Percentiles rank a stretch among this genome's conserved stretches.
Evolutionary conservation across 768 basidiomycete species (phyloP).

Genomic region (Phaeolepiota aurea): DNA sequence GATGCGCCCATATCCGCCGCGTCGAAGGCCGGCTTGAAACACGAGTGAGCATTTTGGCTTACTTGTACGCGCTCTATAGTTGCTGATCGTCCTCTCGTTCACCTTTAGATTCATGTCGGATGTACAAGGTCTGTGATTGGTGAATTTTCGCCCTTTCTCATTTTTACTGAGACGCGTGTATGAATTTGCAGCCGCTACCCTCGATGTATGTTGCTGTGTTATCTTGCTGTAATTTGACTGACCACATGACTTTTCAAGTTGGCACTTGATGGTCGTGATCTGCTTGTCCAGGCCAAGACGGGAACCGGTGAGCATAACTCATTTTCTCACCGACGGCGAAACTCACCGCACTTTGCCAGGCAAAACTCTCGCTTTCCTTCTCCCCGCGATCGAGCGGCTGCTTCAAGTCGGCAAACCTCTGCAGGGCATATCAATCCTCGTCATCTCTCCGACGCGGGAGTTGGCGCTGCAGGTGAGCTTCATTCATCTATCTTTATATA

Average conservation of each 20-base stretch:
- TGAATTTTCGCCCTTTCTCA: no score
- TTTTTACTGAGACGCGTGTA: neutral
- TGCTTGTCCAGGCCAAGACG: slow-evolving; percentile 47
- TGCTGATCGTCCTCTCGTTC: slow-evolving; percentile 1
- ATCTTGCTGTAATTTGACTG: no score
- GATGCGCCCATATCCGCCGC: slow-evolving; percentile 28
- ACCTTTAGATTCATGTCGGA: slow-evolving; percentile 33
- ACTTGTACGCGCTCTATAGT: slow-evolving; percentile 1
- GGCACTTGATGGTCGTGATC: slow-evolving; percentile 33
- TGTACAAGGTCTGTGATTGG: slow-evolving; percentile 29
- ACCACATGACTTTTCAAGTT: slow-evolving; percentile 14
- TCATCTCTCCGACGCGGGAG: slow-evolving; percentile 70
- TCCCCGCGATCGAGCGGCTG: slow-evolving; percentile 67
- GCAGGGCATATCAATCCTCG: slow-evolving; percentile 44
- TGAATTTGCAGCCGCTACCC: slow-evolving; percentile 30
- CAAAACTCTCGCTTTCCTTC: slow-evolving; percentile 68
- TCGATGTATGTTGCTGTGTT: slow-evolving; percentile 13
- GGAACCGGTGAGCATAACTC: slow-evolving; percentile 40
- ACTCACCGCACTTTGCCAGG: slow-evolving; percentile 18
- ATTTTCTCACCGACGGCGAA: neutral
- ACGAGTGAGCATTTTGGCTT: slow-evolving; percentile 25
- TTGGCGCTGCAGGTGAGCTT: slow-evolving; percentile 64
- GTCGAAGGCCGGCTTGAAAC: slow-evolving; percentile 31
- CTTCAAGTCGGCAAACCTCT: slow-evolving; percentile 43
- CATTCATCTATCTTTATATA: slow-evolving; percentile 27